Base-by-base conservation (phyloP, 371 early-diverging fungal species). In the Lichtheimia corymbifera region DNA sequence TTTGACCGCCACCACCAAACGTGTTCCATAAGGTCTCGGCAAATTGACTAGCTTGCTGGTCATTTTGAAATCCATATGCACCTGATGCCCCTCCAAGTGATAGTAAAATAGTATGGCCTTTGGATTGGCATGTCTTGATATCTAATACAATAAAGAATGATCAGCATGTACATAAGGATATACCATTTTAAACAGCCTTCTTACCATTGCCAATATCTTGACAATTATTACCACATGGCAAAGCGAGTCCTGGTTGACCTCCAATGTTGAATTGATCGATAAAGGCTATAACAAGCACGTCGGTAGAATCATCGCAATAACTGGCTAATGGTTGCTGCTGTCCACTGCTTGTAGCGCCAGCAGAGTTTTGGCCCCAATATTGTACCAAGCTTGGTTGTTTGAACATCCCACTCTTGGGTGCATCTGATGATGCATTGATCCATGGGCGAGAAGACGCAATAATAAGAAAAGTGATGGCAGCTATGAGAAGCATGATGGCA, bases 61-160 rank as follows among this genome's bases (percentile, higher is more conserved):
- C 82, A 25, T 70, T 71, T 0, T 63, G 54, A 35, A 91, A 76
- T 1, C 85, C 80, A 44, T 88, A 88, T 7, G 80, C 56, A 13
- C 88, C 88, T 11, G 87, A 58, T 13, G 88, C 89, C 35, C 90
- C 91, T 44, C 91, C 90, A 60, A 91, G 74, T 43, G 87, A 86
- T 9, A 91, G 68, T 43, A 89, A 53, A 0, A 91, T 66, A 7
- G 76, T 83, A 54, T 83, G 83, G n/a, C 88, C 90, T 43, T 73
- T 65, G 7, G 68, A 50, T 61, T 91, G 91, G 55, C 90, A 90
- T 27, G 63, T 67, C 59, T 83, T 76, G 52, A 91, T 86, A 55
- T 88, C 91, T 55, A 56, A 18, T 28, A 28, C 5, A 28, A 27
- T 35, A 53, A 28, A 4, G 27, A 12, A 13, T 7, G 25, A 25